phyloP scores from a whole-genome alignment of 2,329 filamentous ascomycete genomes.

The Ilyonectria sp. region DNA sequence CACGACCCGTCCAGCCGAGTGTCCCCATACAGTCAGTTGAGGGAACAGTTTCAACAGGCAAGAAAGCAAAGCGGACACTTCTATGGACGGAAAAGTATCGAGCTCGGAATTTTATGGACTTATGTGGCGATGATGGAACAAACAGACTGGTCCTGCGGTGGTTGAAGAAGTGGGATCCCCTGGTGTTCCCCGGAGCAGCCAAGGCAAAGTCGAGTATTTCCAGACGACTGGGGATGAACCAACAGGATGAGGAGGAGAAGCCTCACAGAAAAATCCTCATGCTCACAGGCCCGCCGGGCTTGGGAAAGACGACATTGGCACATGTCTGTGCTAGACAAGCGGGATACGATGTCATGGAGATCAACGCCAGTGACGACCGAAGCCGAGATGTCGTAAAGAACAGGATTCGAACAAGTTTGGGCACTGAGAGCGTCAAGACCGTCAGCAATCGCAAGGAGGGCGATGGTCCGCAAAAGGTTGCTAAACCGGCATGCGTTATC shows the following conservation, averaged over 20 bases:
- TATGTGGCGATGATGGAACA: slow-evolving; percentile 94
- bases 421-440: slow-evolving; percentile 92
- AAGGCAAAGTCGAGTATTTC: slow-evolving; percentile 68
- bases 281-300: slow-evolving; percentile 89
- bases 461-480: slow-evolving; percentile 75
- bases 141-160: slow-evolving; percentile 92
- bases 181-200: slow-evolving; percentile 87
- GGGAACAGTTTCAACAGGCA: slow-evolving; percentile 43
- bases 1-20: slow-evolving; percentile 46
- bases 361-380: slow-evolving; percentile 97
- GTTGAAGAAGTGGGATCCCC: slow-evolving; percentile 93
- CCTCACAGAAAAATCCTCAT: slow-evolving; percentile 90
- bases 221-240: slow-evolving; percentile 60
- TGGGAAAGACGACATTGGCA: slow-evolving; percentile 96
- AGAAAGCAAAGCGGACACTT: slow-evolving; percentile 66
- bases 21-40: slow-evolving; percentile 62
- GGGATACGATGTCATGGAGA: slow-evolving; percentile 96
- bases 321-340: slow-evolving; percentile 97
- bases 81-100: slow-evolving; percentile 99
- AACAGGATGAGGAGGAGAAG: slow-evolving; percentile 76
- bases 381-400: slow-evolving; percentile 92
- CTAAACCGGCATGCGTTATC: slow-evolving; percentile 91
- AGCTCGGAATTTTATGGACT: slow-evolving; percentile 90
- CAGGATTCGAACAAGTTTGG: slow-evolving; percentile 90
- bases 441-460: slow-evolving; percentile 74